Evolutionary conservation across 768 basidiomycete genomes (phyloP), one percentile per base, ranked within the genome.

Genomic region (Termitomyces sp.): DNA sequence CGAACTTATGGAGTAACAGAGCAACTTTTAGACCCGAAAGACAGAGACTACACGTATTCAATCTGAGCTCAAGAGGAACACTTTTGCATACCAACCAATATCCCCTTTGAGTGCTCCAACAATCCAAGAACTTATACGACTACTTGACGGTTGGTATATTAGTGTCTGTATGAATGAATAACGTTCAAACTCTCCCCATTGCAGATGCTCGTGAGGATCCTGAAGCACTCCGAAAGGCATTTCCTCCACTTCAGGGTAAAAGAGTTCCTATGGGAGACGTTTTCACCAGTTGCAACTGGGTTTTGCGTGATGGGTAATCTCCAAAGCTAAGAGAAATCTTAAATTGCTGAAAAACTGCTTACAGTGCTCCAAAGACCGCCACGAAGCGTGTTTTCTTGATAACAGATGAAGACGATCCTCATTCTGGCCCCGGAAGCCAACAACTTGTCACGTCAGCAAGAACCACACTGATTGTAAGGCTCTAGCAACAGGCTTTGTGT

Each of bases 311-410:
- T 64, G 87, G 89, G 96, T 97, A 58, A 57, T 40, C 8, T 46
- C 9, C 26, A 19, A 10, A 33, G 50, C 1, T 44, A 4, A 23
- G 14, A 8, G 28, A 28, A 6, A 10, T 23, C 48, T 47, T 28
- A 9, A 3, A 26, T 19, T 40, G 41, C 46, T 17, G 26, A 43
- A 31, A 52, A 28, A 30, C 19, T 38, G 41, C 52, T 40, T 21
- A 26, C 58, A 94, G 91, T 11, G 89, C 91, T 8, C 85, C 87
- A 21, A 93, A 94, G 66, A 91, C 86, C 0, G 91, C 93, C 2
- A 85, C 88, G n/a, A 95, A 96, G 67, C 86, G 94, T 5, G 81
- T 98, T 1, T 98, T 98, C 68, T 74, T 96, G 40, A 89, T 99
- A 43, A 98, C 97, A 0, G 89, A 98, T 66, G 85, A 90, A 62